These are phyloP conservation scores for Chimonanthus salicifolius DNA, from an alignment of 164 flowering plant species.

Conservation along the genomic window DNA sequence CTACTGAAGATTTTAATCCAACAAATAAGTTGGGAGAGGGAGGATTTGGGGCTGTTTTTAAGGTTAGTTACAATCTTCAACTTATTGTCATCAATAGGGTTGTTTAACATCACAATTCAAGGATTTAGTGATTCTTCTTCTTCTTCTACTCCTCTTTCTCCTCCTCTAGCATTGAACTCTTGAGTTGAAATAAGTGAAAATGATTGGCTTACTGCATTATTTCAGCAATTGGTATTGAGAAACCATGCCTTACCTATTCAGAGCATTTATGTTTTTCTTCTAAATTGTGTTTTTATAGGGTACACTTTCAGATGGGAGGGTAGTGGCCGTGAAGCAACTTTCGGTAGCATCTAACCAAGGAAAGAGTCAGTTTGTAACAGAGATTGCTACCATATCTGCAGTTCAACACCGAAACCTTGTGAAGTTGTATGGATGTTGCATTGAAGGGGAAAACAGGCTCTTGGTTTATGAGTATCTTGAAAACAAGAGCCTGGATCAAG, in stretches of 20 bases:
- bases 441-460: slow-evolving; percentile 46
- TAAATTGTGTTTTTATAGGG: slow-evolving; percentile 28
- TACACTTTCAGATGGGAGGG: slow-evolving; percentile 35
- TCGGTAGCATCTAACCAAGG: slow-evolving; percentile 56
- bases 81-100: too few species aligned
- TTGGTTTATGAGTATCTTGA: slow-evolving; percentile 64
- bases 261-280: background rate
- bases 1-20: slow-evolving; percentile 59
- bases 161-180: too few species aligned
- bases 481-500: slow-evolving; percentile 64
- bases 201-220: background rate
- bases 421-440: slow-evolving; percentile 62
- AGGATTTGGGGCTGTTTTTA: slow-evolving; percentile 86
- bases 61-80: slow-evolving; percentile 28
- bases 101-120: too few species aligned
- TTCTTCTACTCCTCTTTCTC: background rate
- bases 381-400: slow-evolving; percentile 39
- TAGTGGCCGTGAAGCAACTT: slow-evolving; percentile 56
- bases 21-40: slow-evolving; percentile 86
- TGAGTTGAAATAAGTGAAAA: background rate
- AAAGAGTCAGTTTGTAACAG: slow-evolving; percentile 44
- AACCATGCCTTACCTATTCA: background rate
- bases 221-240: background rate
- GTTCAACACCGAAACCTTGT: slow-evolving; percentile 48
- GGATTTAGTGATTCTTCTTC: background rate